Conservation (phyloP, 345 rosid genomes). For the Rhodomyrtus tomentosa region DNA sequence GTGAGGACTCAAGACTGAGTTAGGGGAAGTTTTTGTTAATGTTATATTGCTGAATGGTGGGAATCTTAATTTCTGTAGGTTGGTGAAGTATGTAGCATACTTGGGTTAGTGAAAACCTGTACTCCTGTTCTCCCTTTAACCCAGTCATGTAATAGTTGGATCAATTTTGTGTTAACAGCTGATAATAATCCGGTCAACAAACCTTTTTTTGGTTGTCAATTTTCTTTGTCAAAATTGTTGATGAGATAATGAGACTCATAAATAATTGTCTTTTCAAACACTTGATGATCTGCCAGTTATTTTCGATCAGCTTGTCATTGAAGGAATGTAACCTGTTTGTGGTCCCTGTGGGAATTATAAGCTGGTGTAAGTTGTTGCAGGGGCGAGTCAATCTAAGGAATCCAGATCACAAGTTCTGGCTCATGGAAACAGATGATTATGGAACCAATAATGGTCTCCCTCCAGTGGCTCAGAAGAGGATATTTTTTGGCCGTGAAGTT, state of each 20-base stretch:
- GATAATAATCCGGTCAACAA: neutral
- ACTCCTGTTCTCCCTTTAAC: neutral
- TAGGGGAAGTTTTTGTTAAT: neutral
- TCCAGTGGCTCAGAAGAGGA: constrained; percentile 54
- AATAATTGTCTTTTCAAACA: neutral
- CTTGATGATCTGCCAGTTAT: neutral
- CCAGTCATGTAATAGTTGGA: neutral
- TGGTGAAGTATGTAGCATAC: neutral
- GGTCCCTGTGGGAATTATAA: neutral
- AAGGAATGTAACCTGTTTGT: neutral
- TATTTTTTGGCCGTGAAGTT: constrained; percentile 85
- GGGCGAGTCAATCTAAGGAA: constrained; percentile 61
- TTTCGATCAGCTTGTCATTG: neutral
- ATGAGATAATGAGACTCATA: neutral
- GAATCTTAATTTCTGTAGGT: neutral
- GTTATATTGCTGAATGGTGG: neutral
- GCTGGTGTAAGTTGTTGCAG: constrained; percentile 19
- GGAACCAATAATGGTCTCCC: constrained; percentile 82
- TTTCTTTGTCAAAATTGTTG: neutral
- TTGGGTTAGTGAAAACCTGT: neutral
- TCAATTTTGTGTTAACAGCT: neutral
- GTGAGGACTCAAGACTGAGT: neutral
- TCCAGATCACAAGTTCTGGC: constrained; percentile 79
- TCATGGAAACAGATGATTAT: constrained; percentile 75
- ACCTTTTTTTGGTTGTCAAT: neutral